phyloP scores from a whole-genome alignment of 306 rosid species.

The Canavalia ensiformis region DNA sequence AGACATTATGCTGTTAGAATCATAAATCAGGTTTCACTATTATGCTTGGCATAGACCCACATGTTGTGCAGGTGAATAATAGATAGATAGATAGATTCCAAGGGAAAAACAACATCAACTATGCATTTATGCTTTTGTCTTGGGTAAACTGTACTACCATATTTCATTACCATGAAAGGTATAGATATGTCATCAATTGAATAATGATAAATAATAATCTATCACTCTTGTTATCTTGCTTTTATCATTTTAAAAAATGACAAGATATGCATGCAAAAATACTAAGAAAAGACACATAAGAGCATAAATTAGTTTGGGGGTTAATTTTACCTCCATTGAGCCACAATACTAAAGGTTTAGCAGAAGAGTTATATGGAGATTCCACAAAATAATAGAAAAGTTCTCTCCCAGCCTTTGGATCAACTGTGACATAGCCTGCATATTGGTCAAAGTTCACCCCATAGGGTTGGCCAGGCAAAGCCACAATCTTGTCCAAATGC shows the following conservation, averaged over 20 bases:
- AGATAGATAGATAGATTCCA: too few species aligned
- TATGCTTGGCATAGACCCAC: too few species aligned
- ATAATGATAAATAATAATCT: background rate
- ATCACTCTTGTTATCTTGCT: too few species aligned
- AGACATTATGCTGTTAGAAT: background rate
- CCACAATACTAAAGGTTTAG: constrained; percentile 69
- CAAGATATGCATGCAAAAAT: background rate
- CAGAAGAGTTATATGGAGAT: constrained; percentile 54
- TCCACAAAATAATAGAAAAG: constrained; percentile 73
- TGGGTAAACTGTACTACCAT: too few species aligned
- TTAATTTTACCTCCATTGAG: constrained; percentile 67
- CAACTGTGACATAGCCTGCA: constrained; percentile 67
- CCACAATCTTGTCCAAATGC: constrained; percentile 55
- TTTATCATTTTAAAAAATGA: background rate
- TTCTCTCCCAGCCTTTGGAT: constrained; percentile 56
- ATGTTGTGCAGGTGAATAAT: background rate
- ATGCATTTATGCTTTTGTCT: background rate
- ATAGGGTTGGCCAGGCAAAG: constrained; percentile 70
- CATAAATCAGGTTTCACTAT: background rate
- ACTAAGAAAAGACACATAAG: background rate
- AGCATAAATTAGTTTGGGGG: background rate
- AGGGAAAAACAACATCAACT: background rate
- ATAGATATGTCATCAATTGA: too few species aligned
- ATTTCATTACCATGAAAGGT: background rate
- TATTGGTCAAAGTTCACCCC: constrained; percentile 69